phyloP scores from a whole-genome alignment of 2,329 filamentous ascomycete genomes.

The Cladorrhinum sp. region DNA sequence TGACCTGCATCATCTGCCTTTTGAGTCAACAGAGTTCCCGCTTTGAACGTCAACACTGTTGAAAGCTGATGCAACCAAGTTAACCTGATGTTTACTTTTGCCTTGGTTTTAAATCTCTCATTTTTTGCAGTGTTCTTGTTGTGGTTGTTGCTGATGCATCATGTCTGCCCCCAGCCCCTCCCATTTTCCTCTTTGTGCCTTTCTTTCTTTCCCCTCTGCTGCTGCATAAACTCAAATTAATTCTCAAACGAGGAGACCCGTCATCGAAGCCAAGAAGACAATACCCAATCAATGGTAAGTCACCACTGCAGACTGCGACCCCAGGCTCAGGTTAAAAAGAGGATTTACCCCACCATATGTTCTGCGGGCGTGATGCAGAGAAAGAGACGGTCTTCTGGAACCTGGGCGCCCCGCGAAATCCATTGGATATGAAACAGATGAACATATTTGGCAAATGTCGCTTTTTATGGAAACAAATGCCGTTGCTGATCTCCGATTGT shows the following conservation, averaged over 20 bases:
- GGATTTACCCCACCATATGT: background rate
- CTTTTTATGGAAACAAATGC: slow-evolving; percentile 6
- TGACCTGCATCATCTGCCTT: slow-evolving; percentile 4
- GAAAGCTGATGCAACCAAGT: background rate
- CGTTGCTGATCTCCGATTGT: background rate
- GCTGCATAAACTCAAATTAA: slow-evolving; percentile 2
- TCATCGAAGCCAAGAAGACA: background rate
- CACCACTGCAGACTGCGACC: background rate
- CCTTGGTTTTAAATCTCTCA: background rate
- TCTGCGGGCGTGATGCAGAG: background rate
- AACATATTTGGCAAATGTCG: slow-evolving; percentile 7
- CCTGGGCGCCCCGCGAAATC: background rate
- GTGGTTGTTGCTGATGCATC: background rate
- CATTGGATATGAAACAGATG: background rate
- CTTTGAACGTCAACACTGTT: background rate
- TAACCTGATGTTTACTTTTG: background rate
- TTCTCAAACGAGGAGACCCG: slow-evolving; percentile 2
- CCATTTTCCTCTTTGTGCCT: background rate
- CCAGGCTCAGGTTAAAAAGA: background rate
- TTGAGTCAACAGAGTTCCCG: background rate
- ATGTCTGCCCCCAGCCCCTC: background rate
- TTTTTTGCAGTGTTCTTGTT: background rate
- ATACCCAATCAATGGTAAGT: background rate
- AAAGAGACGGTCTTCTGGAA: slow-evolving; percentile 3
- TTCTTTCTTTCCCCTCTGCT: background rate